Evolutionary conservation across 208 protist species (phyloP).

Genomic region (Leptomonas pyrrhocoris): DNA sequence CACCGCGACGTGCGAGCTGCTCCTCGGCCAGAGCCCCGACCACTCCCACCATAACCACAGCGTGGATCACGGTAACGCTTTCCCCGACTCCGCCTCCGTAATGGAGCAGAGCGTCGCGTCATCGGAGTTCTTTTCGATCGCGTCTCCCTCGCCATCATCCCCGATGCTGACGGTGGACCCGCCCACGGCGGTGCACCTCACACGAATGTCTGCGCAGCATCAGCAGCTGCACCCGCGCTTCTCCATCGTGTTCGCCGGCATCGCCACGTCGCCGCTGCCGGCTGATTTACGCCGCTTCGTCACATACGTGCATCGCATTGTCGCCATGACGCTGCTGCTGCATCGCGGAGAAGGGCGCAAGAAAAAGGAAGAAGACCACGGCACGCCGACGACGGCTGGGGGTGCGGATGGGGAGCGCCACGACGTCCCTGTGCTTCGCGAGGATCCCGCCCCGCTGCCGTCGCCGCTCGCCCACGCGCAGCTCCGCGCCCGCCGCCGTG

Average conservation of each 20-base stretch:
- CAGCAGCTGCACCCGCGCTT: conserved; percentile 44
- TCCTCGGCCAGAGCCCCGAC: conserved; percentile 20
- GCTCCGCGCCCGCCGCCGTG: conserved; percentile 12
- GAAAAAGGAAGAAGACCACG: not conserved
- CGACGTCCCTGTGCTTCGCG: not conserved
- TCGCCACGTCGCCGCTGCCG: conserved; percentile 35
- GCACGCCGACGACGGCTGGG: no score
- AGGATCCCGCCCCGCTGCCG: conserved; percentile 13
- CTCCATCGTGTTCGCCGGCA: conserved; percentile 22
- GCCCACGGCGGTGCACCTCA: conserved; percentile 23
- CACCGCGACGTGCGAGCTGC: conserved; percentile 19
- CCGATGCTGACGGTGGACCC: conserved; percentile 16
- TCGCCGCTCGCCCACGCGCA: conserved; percentile 12
- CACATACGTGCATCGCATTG: conserved; percentile 49
- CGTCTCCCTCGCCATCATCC: conserved; percentile 29
- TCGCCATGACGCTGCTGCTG: conserved; percentile 50
- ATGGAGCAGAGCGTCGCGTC: not conserved
- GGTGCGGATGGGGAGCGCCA: not conserved
- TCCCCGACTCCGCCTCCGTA: not conserved
- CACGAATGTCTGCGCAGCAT: conserved; percentile 7
- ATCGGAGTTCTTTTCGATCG: not conserved
- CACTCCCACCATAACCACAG: not conserved
- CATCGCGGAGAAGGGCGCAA: conserved; percentile 10
- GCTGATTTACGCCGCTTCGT: conserved; percentile 56
- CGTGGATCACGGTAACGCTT: not conserved